Base-by-base conservation (phyloP, 2,329 filamentous ascomycete genomes). In the Septoria petroselini region DNA sequence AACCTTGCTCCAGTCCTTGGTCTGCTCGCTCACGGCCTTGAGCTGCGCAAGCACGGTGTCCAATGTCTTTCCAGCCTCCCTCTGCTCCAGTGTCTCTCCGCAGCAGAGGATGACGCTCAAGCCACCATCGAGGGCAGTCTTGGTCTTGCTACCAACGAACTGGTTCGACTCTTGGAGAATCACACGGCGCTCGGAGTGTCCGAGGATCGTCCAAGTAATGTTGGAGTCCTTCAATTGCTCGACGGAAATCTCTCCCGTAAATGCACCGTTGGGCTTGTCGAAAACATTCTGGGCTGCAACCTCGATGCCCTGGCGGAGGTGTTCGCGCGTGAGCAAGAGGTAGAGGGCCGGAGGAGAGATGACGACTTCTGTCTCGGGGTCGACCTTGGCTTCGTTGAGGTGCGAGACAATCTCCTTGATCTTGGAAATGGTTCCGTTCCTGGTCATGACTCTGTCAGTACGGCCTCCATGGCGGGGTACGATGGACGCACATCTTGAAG, bases 201-300 rank as follows among this genome's bases (percentile, higher is more conserved):
- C 93, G 54, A 95, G 79, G 66, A 98, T 85, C 55, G 85, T 80
- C 93, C 93, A 98, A 68, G 82, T 82, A 73, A 97, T 86, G 68
- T 83, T 83, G 74, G 79, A 83, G 74, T 97, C 93, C 75, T 87
- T 85, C 66, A 98, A 84, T 78, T 97, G 93, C 56, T 84, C 77
- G 59, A 91, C 91, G 60, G 86, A 91, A 76, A 96, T 93, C 78
- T 98, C 93, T 67, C 93, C 93, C 29, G 93, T 98, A 80, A 87
- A 97, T 65, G 93, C 93, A 64, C 93, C 93, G 73, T 93, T 90
- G 71, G 90, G 89, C 60, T 65, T 63, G 62, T 97, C 88, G 75
- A 83, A 97, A 73, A 97, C 89, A 75, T 98, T 98, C 78, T 98
- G 93, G 50, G 93, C 85, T 50, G 91, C 87, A 58, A 98, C 87